Evolutionary conservation across 179 eudicot species (phyloP).

Genomic region (Silene vulgaris): DNA sequence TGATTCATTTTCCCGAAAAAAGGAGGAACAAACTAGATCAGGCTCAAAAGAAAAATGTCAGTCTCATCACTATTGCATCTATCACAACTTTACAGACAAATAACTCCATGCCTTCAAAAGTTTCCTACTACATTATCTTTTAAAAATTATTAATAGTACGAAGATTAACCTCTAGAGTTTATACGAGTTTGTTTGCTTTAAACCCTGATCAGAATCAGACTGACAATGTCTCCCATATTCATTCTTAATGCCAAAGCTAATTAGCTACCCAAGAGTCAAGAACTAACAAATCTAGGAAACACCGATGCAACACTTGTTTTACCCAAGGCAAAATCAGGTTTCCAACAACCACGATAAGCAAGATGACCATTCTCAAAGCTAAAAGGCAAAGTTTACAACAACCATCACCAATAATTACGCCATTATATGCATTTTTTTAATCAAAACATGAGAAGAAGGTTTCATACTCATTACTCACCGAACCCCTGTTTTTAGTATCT

Average conservation of each 20-base stretch:
- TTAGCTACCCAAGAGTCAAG: neutral
- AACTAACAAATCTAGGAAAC: neutral
- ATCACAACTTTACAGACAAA: too few relatives aligned
- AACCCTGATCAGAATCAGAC: neutral
- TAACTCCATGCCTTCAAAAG: too few relatives aligned
- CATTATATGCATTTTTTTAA: neutral
- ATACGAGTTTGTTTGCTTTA: neutral
- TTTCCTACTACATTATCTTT: too few relatives aligned
- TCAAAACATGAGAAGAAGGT: neutral
- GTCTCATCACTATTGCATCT: too few relatives aligned
- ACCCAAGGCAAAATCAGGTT: too few relatives aligned
- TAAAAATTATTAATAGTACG: neutral
- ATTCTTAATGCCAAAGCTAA: neutral
- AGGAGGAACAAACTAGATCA: too few relatives aligned
- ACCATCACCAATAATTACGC: neutral
- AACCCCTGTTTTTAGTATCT: slow-evolving; percentile 81
- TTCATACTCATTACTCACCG: slow-evolving; percentile 57
- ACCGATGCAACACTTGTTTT: neutral
- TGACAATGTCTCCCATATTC: neutral
- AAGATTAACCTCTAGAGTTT: neutral
- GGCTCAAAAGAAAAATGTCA: too few relatives aligned
- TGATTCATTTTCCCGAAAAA: too few relatives aligned
- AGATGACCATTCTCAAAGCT: neutral
- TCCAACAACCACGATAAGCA: neutral
- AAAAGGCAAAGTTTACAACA: neutral